These are phyloP conservation scores for Apiotrichum siamense DNA, from an alignment of 1,284 basidiomycete species.

Conservation along the genomic window DNA sequence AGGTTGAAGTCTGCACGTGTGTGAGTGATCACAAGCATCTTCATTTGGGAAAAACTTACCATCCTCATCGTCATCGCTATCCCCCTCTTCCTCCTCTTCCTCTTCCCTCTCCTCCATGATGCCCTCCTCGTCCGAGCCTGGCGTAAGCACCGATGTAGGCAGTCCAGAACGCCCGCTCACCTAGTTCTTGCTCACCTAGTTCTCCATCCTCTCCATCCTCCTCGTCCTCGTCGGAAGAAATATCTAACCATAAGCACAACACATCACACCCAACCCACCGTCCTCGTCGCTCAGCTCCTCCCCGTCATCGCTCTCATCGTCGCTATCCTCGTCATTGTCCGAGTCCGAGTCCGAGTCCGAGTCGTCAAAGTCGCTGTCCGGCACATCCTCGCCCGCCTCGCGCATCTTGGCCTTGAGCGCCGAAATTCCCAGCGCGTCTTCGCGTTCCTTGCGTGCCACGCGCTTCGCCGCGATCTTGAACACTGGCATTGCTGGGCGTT, in stretches of 20 bases:
- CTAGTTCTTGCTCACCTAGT: no score
- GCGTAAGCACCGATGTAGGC: not conserved
- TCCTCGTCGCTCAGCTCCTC: slow-evolving; percentile 17
- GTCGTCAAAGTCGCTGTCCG: not conserved
- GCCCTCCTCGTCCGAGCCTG: slow-evolving; percentile 11
- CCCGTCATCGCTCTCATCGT: slow-evolving; percentile 34
- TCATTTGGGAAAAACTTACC: slow-evolving; percentile 7
- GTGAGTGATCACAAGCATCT: not conserved
- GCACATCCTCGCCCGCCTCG: slow-evolving; percentile 50
- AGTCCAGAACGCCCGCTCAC: not conserved
- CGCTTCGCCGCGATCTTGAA: slow-evolving; percentile 76
- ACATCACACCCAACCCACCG: slow-evolving; percentile 11
- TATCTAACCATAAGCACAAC: slow-evolving; percentile 6
- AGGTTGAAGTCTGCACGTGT: slow-evolving; percentile 48
- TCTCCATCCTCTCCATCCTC: slow-evolving; percentile 1
- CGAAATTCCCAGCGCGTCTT: slow-evolving; percentile 62
- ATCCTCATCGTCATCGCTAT: not conserved
- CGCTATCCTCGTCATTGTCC: slow-evolving; percentile 18
- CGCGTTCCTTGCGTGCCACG: slow-evolving; percentile 58
- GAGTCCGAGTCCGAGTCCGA: not conserved
- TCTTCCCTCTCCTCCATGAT: slow-evolving; percentile 14
- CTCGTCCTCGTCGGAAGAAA: slow-evolving; percentile 5
- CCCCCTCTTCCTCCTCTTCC: slow-evolving; percentile 5
- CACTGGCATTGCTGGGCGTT: no score
- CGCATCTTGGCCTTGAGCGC: slow-evolving; percentile 49